These are phyloP conservation scores for Globisporangium recalcitrans DNA, from an alignment of 352 stramenopile genomes.

Conservation along the genomic window DNA sequence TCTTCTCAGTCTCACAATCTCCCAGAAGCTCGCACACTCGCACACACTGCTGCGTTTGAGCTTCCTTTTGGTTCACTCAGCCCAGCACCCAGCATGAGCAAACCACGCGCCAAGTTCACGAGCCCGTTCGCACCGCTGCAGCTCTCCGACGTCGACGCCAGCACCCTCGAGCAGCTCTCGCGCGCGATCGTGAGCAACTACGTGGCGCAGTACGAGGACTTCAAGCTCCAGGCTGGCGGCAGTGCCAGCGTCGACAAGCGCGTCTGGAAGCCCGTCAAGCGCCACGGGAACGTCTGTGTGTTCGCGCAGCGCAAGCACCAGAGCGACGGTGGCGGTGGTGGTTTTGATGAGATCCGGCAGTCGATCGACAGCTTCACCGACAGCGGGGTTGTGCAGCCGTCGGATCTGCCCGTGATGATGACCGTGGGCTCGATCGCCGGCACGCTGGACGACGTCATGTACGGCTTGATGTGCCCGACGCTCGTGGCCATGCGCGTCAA, in stretches of 20 bases:
- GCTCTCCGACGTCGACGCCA: slow-evolving; percentile 2
- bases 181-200: background rate
- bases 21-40: no score
- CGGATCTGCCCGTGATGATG: slow-evolving; percentile 14
- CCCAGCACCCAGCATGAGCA: background rate
- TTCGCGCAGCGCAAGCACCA: slow-evolving; percentile 5
- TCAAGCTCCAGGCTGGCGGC: background rate
- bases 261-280: slow-evolving; percentile 3
- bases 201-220: slow-evolving; percentile 5
- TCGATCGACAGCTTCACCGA: background rate
- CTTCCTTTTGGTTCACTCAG: no score
- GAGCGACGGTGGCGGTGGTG: background rate
- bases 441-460: slow-evolving; percentile 18
- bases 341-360: background rate
- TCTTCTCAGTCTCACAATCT: no score
- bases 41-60: no score
- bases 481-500: slow-evolving; percentile 7
- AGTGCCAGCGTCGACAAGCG: background rate
- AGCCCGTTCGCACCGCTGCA: slow-evolving; percentile 16
- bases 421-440: slow-evolving; percentile 5
- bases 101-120: background rate
- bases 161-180: slow-evolving; percentile 8
- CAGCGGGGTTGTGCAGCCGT: background rate
- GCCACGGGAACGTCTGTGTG: background rate
- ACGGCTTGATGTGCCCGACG: slow-evolving; percentile 6